A percentile compares a stretch with the other conserved stretches of the same genome.
phyloP scores from a whole-genome alignment of 2,329 filamentous ascomycete genomes.

The Neophaeococcomyces aloes region DNA sequence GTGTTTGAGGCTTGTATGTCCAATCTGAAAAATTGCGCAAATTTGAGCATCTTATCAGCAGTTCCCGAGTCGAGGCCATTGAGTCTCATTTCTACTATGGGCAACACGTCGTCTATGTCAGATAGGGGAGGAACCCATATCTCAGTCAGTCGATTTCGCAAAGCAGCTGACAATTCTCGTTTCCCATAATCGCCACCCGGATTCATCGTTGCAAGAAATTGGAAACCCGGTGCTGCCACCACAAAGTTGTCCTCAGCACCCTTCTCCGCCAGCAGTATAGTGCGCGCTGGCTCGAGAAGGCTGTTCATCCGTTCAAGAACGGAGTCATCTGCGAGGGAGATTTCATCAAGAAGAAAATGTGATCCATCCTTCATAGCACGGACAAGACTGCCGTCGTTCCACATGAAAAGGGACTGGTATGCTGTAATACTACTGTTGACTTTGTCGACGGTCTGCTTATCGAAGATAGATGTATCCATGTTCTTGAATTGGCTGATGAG shows the following conservation, averaged over 20 bases:
- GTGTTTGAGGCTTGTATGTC: constrained; percentile 65
- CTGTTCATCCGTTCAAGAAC: constrained; percentile 94
- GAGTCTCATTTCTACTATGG: constrained; percentile 75
- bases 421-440: constrained; percentile 46
- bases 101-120: constrained; percentile 71
- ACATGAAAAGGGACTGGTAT: constrained; percentile 83
- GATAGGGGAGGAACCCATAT: constrained; percentile 93
- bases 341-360: constrained; percentile 92
- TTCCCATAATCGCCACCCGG: constrained; percentile 98
- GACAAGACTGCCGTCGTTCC: constrained; percentile 87
- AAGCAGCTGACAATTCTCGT: constrained; percentile 85
- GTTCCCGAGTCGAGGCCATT: constrained; percentile 44
- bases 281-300: constrained; percentile 79
- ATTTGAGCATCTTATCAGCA: constrained; percentile 64
- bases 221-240: constrained; percentile 65
- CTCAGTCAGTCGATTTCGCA: constrained; percentile 94
- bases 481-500: constrained; percentile 15
- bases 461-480: constrained; percentile 28
- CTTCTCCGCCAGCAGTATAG: constrained; percentile 85
- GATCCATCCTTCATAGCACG: constrained; percentile 84
- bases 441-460: constrained; percentile 36
- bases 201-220: constrained; percentile 98
- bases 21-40: constrained; percentile 85
- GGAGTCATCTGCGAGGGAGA: constrained; percentile 94
- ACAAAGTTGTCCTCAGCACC: constrained; percentile 75